Percentiles rank a stretch among this genome's conserved stretches.
These are phyloP conservation scores for Reticulascus tulasneorum DNA, from an alignment of 2,329 filamentous ascomycete species.

Conservation along the genomic window DNA sequence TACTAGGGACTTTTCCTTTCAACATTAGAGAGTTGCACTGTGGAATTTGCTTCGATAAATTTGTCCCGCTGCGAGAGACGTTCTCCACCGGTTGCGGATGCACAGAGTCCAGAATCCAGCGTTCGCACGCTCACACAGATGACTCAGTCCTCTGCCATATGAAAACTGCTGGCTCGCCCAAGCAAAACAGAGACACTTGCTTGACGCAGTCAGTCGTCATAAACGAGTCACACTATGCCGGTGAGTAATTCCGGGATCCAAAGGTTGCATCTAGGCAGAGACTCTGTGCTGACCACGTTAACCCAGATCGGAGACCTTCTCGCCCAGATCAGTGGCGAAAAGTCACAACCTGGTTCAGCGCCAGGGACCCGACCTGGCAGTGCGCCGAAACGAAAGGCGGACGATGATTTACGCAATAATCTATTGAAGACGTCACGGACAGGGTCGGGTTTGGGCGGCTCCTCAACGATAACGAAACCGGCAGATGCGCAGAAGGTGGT, in stretches of 20 bases:
- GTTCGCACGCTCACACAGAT: constrained; percentile 10
- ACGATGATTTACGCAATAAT: constrained; percentile 40
- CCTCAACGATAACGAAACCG: constrained; percentile 21
- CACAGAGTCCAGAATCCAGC: constrained; percentile 7
- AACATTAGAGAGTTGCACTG: too few relatives aligned
- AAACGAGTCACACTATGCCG: too few relatives aligned
- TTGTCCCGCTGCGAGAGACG: too few relatives aligned
- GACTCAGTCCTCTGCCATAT: constrained; percentile 13
- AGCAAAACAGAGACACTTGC: constrained; percentile 14
- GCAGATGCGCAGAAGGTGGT: constrained; percentile 18
- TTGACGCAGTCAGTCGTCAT: constrained; percentile 17
- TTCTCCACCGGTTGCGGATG: too few relatives aligned
- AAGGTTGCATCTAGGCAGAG: neutral
- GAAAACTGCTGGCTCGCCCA: constrained; percentile 12
- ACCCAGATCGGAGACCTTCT: constrained; percentile 49
- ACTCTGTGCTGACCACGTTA: neutral
- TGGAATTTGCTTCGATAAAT: too few relatives aligned
- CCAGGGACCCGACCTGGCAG: constrained; percentile 24
- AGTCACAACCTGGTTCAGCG: constrained; percentile 34
- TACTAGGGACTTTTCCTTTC: too few relatives aligned
- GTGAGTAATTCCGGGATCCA: constrained; percentile 21
- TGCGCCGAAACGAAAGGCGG: constrained; percentile 53
- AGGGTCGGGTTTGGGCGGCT: constrained; percentile 1
- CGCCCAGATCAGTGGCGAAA: constrained; percentile 57
- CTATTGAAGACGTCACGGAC: constrained; percentile 39